Evolutionary conservation across 306 rosid genomes (phyloP), one percentile per base, ranked within the genome.

Genomic region (Lupinus albus): DNA sequence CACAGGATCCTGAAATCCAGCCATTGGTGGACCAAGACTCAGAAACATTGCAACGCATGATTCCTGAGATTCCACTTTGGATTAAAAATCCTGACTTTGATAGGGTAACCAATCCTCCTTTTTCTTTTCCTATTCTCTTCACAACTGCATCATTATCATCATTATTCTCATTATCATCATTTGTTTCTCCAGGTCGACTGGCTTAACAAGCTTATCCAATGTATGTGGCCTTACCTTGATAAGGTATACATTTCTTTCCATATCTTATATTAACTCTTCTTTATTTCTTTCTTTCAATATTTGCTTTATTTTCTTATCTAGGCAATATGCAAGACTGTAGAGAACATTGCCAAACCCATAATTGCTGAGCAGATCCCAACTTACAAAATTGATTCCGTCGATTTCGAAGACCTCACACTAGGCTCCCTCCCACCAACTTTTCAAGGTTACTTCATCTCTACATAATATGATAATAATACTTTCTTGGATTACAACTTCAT

Each of bases 141-240:
- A 45, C 28, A 20, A 57, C 36, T 68, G 8, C 16, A 18, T 12
- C 13, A 12, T 48, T 15, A 28, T n/a, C n/a, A n/a, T n/a, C n/a
- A n/a, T n/a, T n/a, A n/a, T n/a, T n/a, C n/a, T n/a, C n/a, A n/a
- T n/a, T n/a, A n/a, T n/a, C n/a, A n/a, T n/a, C n/a, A n/a, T n/a
- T n/a, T n/a, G n/a, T n/a, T n/a, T 60, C 17, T 60, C 15, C 53
- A 92, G 96, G 59, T 92, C 66, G 98, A 92, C 44, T 92, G 98
- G 98, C 77, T 92, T 21, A 92, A 89, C 86, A 89, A 72, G 76
- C 81, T 92, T 67, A 61, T 92, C 39, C 80, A 77, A 47, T 84
- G 77, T 47, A 89, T 92, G 96, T 92, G 98, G 96, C 98, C 98
- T n/a, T 87, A 81, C 71, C 96, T 92, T 11, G 86, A 92, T 74